These are phyloP conservation scores for Lasiosphaeris hirsuta DNA, from an alignment of 495 filamentous ascomycete species.

Conservation along the genomic window DNA sequence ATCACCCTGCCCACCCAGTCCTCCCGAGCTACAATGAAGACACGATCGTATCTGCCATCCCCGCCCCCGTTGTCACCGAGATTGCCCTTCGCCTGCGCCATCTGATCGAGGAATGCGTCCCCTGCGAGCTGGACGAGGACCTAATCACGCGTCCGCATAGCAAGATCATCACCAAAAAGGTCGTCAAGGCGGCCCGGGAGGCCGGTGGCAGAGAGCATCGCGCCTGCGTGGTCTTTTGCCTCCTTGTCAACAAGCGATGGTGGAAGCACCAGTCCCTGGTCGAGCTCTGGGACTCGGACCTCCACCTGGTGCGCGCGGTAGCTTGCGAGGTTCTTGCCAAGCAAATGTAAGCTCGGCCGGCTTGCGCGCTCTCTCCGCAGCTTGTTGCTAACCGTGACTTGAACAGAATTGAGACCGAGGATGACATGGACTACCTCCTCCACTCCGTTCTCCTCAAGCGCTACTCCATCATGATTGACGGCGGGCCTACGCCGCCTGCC, in stretches of 20 bases:
- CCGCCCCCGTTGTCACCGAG: constrained; percentile 72
- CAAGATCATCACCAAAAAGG: constrained; percentile 72
- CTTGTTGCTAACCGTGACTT: background rate
- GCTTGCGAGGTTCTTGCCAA: constrained; percentile 98
- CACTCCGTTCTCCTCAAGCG: constrained; percentile 84
- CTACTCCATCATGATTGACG: constrained; percentile 75
- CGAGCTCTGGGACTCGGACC: constrained; percentile 88
- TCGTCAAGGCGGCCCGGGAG: constrained; percentile 71
- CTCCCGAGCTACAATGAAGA: constrained; percentile 60
- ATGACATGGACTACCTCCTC: constrained; percentile 71
- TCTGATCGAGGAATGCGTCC: constrained; percentile 82
- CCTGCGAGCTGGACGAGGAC: constrained; percentile 76
- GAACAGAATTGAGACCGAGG: constrained; percentile 72
- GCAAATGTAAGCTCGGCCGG: constrained; percentile 53
- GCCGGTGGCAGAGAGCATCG: constrained; percentile 74
- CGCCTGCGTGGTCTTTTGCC: constrained; percentile 75
- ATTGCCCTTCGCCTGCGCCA: constrained; percentile 85
- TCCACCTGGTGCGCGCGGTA: constrained; percentile 71
- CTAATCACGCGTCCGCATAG: constrained; percentile 75
- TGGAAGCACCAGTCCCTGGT: constrained; percentile 75
- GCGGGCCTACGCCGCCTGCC: constrained; percentile 64
- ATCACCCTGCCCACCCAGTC: constrained; percentile 35
- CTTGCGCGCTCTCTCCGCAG: background rate
- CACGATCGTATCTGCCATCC: constrained; percentile 57
- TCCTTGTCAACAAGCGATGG: constrained; percentile 88